phyloP scores from a whole-genome alignment of 2,329 filamentous ascomycete genomes.

The Ceratocystis albifundus region DNA sequence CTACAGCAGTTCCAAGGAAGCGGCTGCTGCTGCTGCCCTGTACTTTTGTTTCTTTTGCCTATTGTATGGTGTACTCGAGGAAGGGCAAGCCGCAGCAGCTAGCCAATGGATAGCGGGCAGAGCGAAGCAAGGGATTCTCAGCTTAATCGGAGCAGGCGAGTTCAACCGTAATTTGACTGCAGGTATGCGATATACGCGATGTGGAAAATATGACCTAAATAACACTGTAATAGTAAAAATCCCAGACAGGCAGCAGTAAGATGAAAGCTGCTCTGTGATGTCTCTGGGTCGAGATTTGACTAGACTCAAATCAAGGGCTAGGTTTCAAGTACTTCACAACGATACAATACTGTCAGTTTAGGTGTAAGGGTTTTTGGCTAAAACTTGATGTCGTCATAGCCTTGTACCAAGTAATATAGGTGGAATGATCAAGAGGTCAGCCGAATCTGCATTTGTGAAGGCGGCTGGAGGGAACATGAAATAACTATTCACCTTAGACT shows the following conservation, averaged over 20 bases:
- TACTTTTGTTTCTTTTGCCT: conserved; percentile 20
- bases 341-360: too few species aligned
- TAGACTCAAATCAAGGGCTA: too few species aligned
- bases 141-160: neutral
- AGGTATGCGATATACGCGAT: neutral
- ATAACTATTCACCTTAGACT: neutral
- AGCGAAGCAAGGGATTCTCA: conserved; percentile 1
- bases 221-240: neutral
- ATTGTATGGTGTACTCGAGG: conserved; percentile 20
- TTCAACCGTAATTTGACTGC: neutral
- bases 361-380: neutral
- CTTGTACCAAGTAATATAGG: neutral
- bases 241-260: neutral
- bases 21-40: conserved; percentile 22
- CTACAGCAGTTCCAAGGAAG: conserved; percentile 26
- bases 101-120: neutral
- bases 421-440: neutral
- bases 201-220: neutral
- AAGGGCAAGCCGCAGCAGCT: neutral
- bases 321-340: too few species aligned
- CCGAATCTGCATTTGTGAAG: neutral
- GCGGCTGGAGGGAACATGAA: neutral
- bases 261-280: neutral
- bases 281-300: neutral
- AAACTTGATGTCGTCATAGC: conserved; percentile 2